A percentile compares a stretch with the other conserved stretches of the same genome.
phyloP scores from a whole-genome alignment of 257 asterid genomes.

The Ligustrum vulgare region DNA sequence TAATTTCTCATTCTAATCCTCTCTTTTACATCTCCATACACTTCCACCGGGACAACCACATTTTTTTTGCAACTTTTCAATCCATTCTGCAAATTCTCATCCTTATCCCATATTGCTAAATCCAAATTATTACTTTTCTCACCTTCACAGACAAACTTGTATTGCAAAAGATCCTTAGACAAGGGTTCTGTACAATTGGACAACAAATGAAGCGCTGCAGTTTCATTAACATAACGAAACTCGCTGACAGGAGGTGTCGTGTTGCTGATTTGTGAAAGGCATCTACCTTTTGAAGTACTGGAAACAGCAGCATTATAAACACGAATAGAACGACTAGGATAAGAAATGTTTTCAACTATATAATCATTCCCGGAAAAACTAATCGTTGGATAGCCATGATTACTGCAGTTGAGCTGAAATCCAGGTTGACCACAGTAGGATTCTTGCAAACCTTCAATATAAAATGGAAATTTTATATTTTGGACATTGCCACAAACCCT shows the following conservation, averaged over 20 bases:
- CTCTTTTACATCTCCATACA: slow-evolving; percentile 9
- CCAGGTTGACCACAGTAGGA: slow-evolving; percentile 41
- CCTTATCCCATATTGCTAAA: too few species aligned
- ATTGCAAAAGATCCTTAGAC: slow-evolving; percentile 5
- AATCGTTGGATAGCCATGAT: slow-evolving; percentile 34
- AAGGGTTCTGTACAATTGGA: slow-evolving; percentile 30
- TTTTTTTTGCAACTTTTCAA: neutral
- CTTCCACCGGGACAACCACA: slow-evolving; percentile 51
- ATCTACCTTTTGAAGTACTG: neutral
- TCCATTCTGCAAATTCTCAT: too few species aligned
- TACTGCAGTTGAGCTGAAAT: slow-evolving; percentile 39
- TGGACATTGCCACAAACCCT: too few species aligned
- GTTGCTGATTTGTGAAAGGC: too few species aligned
- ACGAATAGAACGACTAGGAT: slow-evolving; percentile 19
- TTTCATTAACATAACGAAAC: neutral
- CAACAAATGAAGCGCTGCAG: slow-evolving; percentile 38
- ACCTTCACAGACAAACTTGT: slow-evolving; percentile 19
- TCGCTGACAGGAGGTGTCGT: too few species aligned
- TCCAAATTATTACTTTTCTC: neutral
- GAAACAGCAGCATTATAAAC: slow-evolving; percentile 31
- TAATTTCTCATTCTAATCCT: slow-evolving; percentile 15
- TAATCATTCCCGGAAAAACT: slow-evolving; percentile 29
- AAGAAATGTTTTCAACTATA: slow-evolving; percentile 38
- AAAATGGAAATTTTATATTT: too few species aligned
- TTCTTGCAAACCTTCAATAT: too few species aligned